Base-by-base conservation (phyloP, 179 eudicot genomes). In the Vitellaria paradoxa region DNA sequence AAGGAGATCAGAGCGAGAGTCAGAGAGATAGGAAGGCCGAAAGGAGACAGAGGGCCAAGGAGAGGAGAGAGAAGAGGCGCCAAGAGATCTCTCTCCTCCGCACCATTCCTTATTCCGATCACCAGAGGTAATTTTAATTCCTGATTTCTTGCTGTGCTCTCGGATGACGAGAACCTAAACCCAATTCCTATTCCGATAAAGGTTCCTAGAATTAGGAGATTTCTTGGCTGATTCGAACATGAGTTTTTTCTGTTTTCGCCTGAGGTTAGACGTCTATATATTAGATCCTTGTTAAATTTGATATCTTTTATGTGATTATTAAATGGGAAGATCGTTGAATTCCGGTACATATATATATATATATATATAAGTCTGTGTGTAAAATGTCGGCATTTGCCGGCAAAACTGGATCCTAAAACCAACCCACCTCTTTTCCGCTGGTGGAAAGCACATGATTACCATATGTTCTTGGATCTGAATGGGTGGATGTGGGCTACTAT, bases 1-100 rank as follows among this genome's bases (percentile, higher is more conserved):
- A 20, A 71, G 62, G 15, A 78, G 70, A 70, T 23, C 70, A 40
- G n/a, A 20, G 37, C 37, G 37, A 47, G 80, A 46, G 7, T 10
- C 59, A 49, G 68, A 66, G 70, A 77, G 75, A 61, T 8, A 61
- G 10, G 18, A 69, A 65, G 30, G 56, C 67, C 78, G 85, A 77
- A 42, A 86, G 77, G 69, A 89, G 88, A 72, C 88, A 86, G 60
- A 85, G 84, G 40, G 86, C 91, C 7, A 84, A 80, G 73, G 91
- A 86, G 77, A 84, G 93, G 61, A 85, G 89, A 72, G 94, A 93
- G 77, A 86, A 86, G 84, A 80, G 94, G 65, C 92, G 90, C 68
- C 89, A 89, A 66, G 89, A 89, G 78, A 86, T 94, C 79, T 86
- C 97, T 82, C 89, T 88, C 72, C 91, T 92, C 77, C 93, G 93